phyloP scores from a whole-genome alignment of 257 asterid genomes.

The Solanum stenotomum region DNA sequence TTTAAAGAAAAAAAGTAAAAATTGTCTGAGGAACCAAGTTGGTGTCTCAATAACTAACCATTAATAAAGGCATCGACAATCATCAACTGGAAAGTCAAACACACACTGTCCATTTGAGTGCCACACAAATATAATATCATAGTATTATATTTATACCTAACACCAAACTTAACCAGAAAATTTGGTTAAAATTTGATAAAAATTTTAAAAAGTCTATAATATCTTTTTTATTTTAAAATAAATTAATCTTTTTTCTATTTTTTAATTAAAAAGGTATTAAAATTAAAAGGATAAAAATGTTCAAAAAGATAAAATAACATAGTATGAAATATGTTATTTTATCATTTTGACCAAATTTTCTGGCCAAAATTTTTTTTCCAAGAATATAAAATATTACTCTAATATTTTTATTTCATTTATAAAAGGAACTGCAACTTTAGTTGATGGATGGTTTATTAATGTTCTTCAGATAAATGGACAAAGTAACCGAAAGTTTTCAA shows the following conservation, averaged over 20 bases:
- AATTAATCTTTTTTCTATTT: no score
- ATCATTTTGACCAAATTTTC: no score
- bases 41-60: background rate
- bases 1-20: background rate
- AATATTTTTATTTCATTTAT: background rate
- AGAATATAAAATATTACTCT: background rate
- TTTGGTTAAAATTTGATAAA: no score
- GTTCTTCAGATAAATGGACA: background rate
- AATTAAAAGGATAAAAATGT: no score
- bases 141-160: background rate
- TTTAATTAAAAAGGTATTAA: no score
- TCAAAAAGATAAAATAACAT: no score
- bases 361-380: no score
- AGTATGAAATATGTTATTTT: no score
- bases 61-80: background rate
- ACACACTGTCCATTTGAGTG: background rate
- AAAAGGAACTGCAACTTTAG: background rate
- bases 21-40: background rate
- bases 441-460: background rate
- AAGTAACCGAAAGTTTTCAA: background rate
- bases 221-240: no score
- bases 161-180: no score
- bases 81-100: background rate
- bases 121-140: background rate
- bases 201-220: no score